Conservation (phyloP, 768 basidiomycete species). For the Tulasnella sp. region DNA sequence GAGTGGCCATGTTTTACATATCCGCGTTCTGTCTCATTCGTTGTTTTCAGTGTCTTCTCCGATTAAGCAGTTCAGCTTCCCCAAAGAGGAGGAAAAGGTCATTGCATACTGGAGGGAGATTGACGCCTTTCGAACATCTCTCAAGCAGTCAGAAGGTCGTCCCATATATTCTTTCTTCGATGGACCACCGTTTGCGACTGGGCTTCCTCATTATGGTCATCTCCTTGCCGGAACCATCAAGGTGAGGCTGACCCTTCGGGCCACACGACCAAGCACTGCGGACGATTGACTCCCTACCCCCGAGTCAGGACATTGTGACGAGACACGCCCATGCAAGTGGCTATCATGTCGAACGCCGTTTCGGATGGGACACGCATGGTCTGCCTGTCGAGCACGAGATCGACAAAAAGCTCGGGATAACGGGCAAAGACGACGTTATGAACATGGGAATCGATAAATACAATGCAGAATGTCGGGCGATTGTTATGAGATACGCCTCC, state of each 20-base stretch:
- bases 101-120: constrained; percentile 91
- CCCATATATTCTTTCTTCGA: constrained; percentile 95
- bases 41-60: constrained; percentile 54
- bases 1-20: constrained; percentile 36
- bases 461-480: constrained; percentile 92
- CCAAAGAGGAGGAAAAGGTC: constrained; percentile 87
- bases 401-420: constrained; percentile 92
- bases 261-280: not conserved
- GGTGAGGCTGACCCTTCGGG: constrained; percentile 47
- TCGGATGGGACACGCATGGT: constrained; percentile 99
- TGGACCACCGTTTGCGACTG: constrained; percentile 95
- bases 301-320: constrained; percentile 88
- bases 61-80: constrained; percentile 61
- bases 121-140: constrained; percentile 92
- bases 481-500: constrained; percentile 93
- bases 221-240: constrained; percentile 90
- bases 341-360: constrained; percentile 85
- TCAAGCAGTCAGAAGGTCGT: constrained; percentile 86
- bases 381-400: constrained; percentile 99
- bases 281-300: not conserved
- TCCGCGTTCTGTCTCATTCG: not conserved
- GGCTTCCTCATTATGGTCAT: constrained; percentile 94
- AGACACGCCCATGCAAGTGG: constrained; percentile 92
- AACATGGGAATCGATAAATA: constrained; percentile 95
- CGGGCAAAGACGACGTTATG: constrained; percentile 88